Percentiles rank a stretch among this genome's conserved stretches.
Evolutionary conservation across 2,329 filamentous ascomycete species (phyloP).

Genomic region (Cryphonectria carpinicola): DNA sequence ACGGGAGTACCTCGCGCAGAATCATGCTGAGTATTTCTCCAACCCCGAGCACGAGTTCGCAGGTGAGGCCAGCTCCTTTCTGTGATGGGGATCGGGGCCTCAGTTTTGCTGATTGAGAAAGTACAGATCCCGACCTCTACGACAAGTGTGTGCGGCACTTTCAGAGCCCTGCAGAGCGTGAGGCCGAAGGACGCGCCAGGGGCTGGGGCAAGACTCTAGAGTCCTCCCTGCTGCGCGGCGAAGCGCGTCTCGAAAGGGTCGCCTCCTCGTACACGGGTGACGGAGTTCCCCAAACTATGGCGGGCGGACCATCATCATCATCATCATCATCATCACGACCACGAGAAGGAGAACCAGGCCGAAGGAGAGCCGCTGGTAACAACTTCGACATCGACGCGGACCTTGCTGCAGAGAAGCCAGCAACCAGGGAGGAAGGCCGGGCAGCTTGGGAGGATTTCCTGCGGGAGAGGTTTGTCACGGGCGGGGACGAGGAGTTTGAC

Average conservation of each 20-base stretch:
- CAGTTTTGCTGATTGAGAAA: background rate
- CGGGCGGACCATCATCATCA: background rate
- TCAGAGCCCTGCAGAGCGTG: conserved; percentile 73
- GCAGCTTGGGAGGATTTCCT: conserved; percentile 74
- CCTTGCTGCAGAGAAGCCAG: conserved; percentile 50
- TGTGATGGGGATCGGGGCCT: too few species aligned
- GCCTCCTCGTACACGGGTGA: conserved; percentile 32
- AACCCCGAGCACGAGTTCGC: conserved; percentile 59
- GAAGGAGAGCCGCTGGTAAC: background rate
- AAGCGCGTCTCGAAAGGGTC: conserved; percentile 71
- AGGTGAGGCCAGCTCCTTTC: conserved; percentile 39
- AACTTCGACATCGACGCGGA: conserved; percentile 49
- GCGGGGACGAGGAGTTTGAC: conserved; percentile 78
- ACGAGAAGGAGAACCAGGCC: background rate
- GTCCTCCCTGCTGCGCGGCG: conserved; percentile 74
- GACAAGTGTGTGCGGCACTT: conserved; percentile 78
- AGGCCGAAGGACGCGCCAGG: conserved; percentile 72
- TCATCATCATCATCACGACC: background rate
- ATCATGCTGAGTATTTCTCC: conserved; percentile 70
- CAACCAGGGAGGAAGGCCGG: conserved; percentile 67
- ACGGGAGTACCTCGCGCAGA: conserved; percentile 72
- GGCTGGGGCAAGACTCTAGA: conserved; percentile 81
- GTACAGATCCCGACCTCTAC: conserved; percentile 76
- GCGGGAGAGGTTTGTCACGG: conserved; percentile 73
- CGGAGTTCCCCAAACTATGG: conserved; percentile 36